These are phyloP conservation scores for Mucor plumbeus DNA, from an alignment of 371 early-diverging fungal genomes.

Conservation along the genomic window DNA sequence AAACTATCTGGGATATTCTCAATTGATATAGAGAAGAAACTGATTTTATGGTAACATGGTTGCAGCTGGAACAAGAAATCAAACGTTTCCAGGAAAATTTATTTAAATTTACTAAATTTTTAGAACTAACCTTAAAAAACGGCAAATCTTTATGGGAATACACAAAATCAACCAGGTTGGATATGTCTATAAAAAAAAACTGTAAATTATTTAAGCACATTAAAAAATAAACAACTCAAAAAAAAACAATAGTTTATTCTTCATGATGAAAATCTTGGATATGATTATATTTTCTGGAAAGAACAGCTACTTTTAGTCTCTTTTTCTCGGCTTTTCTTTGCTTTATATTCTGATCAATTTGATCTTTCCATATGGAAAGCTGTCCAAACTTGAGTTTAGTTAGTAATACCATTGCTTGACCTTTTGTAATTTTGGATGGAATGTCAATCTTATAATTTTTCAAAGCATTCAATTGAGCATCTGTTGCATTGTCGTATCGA, in stretches of 20 bases:
- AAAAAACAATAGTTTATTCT: neutral
- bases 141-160: neutral
- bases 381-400: conserved; percentile 56
- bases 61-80: neutral
- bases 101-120: neutral
- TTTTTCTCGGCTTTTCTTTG: conserved; percentile 3
- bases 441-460: conserved; percentile 25
- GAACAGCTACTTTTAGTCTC: neutral
- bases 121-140: neutral
- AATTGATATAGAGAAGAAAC: neutral
- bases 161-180: neutral
- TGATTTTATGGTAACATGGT: neutral
- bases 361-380: conserved; percentile 31
- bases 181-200: neutral
- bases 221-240: no score
- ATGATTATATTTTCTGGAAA: conserved; percentile 1
- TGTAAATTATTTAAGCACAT: neutral
- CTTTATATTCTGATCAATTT: conserved; percentile 1
- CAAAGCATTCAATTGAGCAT: conserved; percentile 55
- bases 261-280: neutral
- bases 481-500: conserved; percentile 57
- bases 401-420: conserved; percentile 65
- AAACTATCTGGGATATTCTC: no score
- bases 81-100: neutral
- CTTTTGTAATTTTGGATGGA: conserved; percentile 47